Evolutionary conservation across 1,139 yeast species (phyloP), one percentile per base, ranked within the genome.

Genomic region (Candida sanyaensis): DNA sequence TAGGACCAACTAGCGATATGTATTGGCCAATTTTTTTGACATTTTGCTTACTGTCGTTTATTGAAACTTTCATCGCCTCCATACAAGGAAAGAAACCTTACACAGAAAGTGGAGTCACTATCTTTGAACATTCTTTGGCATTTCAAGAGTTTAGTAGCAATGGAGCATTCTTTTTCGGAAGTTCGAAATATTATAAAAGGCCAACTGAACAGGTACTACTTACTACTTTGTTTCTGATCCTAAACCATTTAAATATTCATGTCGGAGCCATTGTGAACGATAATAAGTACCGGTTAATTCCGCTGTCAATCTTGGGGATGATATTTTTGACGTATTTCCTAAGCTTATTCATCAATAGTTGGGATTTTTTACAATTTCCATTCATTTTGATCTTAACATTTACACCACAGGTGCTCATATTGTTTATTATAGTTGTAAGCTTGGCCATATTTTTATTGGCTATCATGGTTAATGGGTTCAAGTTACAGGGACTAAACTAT

Each of bases 91-190:
- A 67, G 31, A 73, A 75, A 41, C 88, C 90, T 1, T 75, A 77
- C 47, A 77, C 81, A 8, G 93, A 86, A 54, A 77, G 86, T 8
- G 91, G 91, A 0, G 70, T 86, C 55, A 84, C 93, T 0, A 66
- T 86, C 30, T 86, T 87, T 62, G 95, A 87, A 59, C 86, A 83
- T 58, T 84, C 91, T 1, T 64, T 86, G 28, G 88, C 89, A 10
- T 86, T 85, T 59, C 91, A 86, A 59, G 92, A 86, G 57, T 82
- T 78, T 29, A 83, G 83, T 56, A 69, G 78, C n/a, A 65, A 74
- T 23, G 66, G 65, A 1, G 65, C 66, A 0, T 55, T 67, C 29
- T 63, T 70, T 46, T 58, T 66, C 45, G 65, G 66, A 11, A 58
- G 62, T 45, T 53, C 60, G 9, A 55, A 55, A 21, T 47, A 53